phyloP scores from a whole-genome alignment of 805 yeast genomes.

The Metschnikowia bowlesiae region DNA sequence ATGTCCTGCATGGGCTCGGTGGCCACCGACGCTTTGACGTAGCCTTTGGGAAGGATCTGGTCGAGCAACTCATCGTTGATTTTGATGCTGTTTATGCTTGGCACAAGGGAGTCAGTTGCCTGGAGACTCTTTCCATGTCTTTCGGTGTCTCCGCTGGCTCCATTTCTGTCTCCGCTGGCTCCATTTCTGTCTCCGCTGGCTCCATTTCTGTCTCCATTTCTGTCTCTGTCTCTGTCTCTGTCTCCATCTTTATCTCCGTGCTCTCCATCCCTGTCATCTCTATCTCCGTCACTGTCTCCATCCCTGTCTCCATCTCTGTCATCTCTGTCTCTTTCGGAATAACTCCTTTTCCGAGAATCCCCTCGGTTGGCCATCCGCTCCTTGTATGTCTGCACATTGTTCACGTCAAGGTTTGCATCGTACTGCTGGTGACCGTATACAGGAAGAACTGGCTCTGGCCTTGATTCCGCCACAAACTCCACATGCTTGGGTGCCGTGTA shows the following conservation, averaged over 20 bases:
- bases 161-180: too few species aligned
- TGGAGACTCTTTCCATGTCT: neutral
- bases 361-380: slow-evolving; percentile 13
- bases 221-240: neutral
- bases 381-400: slow-evolving; percentile 14
- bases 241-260: too few species aligned
- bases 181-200: neutral
- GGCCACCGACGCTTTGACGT: slow-evolving; percentile 33
- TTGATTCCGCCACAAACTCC: slow-evolving; percentile 20
- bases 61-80: slow-evolving; percentile 42
- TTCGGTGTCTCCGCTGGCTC: neutral
- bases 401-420: slow-evolving; percentile 22
- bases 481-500: slow-evolving; percentile 32
- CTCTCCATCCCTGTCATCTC: neutral
- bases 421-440: slow-evolving; percentile 44
- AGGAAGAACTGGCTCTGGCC: slow-evolving; percentile 16
- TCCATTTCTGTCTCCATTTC: neutral
- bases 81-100: neutral
- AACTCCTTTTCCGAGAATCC: neutral
- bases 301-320: neutral
- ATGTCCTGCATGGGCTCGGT: slow-evolving; percentile 26
- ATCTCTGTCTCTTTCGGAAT: neutral
- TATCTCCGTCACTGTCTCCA: neutral
- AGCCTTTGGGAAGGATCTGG: slow-evolving; percentile 51
- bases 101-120: too few species aligned